Conservation (phyloP, 2,329 filamentous ascomycete genomes). For the Albifimbria verrucaria region DNA sequence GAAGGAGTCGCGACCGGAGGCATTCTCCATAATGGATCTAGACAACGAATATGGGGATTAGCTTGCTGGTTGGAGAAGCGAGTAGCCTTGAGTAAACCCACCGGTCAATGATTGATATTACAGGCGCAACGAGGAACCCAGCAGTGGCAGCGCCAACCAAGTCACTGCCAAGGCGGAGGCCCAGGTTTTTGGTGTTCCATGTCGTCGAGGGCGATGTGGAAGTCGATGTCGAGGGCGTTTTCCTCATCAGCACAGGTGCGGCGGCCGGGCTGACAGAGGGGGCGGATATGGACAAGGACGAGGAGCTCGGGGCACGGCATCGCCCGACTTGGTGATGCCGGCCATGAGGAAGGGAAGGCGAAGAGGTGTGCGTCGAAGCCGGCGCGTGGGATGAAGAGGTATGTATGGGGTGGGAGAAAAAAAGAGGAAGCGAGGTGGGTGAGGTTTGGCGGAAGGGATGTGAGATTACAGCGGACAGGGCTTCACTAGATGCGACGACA, state of each 20-base stretch:
- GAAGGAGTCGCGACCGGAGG: slow-evolving; percentile 64
- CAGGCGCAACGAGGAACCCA: slow-evolving; percentile 72
- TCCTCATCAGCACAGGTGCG: neutral
- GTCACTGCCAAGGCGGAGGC: slow-evolving; percentile 65
- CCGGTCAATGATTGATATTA: slow-evolving; percentile 88
- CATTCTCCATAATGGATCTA: slow-evolving; percentile 78
- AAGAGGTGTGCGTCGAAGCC: neutral
- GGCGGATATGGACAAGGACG: neutral
- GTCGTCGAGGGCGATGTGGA: slow-evolving; percentile 12
- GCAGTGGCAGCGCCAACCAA: slow-evolving; percentile 66
- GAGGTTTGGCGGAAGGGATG: too few species aligned
- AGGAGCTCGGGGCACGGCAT: neutral
- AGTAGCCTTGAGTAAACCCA: too few species aligned
- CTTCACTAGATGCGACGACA: neutral
- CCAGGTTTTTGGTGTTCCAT: slow-evolving; percentile 78
- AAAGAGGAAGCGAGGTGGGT: too few species aligned
- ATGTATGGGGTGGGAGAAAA: too few species aligned
- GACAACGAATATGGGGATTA: neutral
- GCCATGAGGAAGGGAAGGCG: neutral
- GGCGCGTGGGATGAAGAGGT: too few species aligned
- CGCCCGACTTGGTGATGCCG: neutral
- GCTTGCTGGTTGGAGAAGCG: neutral
- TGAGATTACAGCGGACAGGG: neutral
- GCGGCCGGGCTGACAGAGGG: neutral
- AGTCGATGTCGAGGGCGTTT: neutral